phyloP scores from a whole-genome alignment of 805 yeast genomes.

The Myxozyma kluyveri region DNA sequence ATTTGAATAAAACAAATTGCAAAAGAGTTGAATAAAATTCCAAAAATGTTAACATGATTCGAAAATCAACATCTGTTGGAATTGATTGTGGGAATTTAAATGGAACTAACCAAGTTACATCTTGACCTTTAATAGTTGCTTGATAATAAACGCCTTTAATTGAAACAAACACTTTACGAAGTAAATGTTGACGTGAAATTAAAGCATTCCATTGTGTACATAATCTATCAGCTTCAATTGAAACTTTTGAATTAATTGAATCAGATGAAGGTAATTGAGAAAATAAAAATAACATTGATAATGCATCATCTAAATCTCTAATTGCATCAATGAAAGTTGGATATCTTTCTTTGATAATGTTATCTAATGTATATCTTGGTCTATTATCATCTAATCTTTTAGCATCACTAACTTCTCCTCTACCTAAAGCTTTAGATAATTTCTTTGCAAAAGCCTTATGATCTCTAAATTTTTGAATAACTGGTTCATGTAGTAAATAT shows the following conservation, averaged over 20 bases:
- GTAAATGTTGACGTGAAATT: conserved; percentile 75
- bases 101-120: conserved; percentile 93
- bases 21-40: conserved; percentile 92
- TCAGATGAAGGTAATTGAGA: conserved; percentile 94
- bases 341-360: conserved; percentile 89
- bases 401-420: conserved; percentile 88
- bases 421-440: conserved; percentile 81
- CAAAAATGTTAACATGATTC: conserved; percentile 93
- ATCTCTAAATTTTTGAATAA: conserved; percentile 84
- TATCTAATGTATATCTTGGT: conserved; percentile 83
- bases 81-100: conserved; percentile 95
- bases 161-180: conserved; percentile 89
- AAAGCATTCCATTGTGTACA: conserved; percentile 95
- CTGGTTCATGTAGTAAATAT: conserved; percentile 92
- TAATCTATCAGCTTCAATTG: conserved; percentile 80
- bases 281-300: conserved; percentile 90
- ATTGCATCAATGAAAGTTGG: conserved; percentile 91
- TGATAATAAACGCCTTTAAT: conserved; percentile 97
- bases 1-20: conserved; percentile 80
- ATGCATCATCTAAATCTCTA: conserved; percentile 90
- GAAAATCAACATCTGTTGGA: conserved; percentile 90
- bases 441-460: conserved; percentile 93
- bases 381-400: conserved; percentile 75
- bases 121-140: conserved; percentile 87
- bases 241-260: conserved; percentile 71